Base-by-base conservation (phyloP, 2,329 filamentous ascomycete genomes). In the Emmonsiellopsis sp. region DNA sequence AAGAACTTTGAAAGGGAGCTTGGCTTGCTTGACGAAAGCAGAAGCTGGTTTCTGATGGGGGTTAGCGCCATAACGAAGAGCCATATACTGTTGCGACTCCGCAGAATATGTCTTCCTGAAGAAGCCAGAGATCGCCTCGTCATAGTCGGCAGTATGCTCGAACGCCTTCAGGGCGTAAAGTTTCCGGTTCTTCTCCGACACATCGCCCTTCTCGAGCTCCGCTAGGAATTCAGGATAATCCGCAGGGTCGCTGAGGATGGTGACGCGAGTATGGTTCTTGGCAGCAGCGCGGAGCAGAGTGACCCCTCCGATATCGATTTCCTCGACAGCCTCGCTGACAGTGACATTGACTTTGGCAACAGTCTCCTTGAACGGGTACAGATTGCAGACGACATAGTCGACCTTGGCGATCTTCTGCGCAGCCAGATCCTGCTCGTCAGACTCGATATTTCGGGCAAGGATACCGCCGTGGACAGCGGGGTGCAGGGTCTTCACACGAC, bases 321-420 rank as follows among this genome's bases (percentile, higher is more conserved):
- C 93, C 76, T 98, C 93, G 40, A 98, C 92, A 50, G 93, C 93
- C 76, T 98, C 92, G 50, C 89, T 84, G 58, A 98, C 88, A 57
- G 92, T 97, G 65, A 98, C 93, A 67, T 95, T 95, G 77, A 94
- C 84, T 80, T 96, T 95, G 64, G 90, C 87, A 63, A 98, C 85
- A 34, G 93, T 98, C 70, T 97, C 91, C 78, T 96, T 96, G 84
- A 98, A 98, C 10, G 93, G 93, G 74, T 98, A 97, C 53, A 98
- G 81, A 76, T 98, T 98, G 85, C 93, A 97, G 69, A 98, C 86
- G 63, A 95, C 89, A 65, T 86, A 95, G 80, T 95, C 89, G 56
- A 95, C 89, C 76, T 95, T 95, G 76, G 87, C 81, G 70, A 95
- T 95, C 74, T 90, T 93, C 76, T 95, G 89, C 72, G 93, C 87